Conservation (phyloP, 352 stramenopile genomes). For the Globisporangium irregulare region DNA sequence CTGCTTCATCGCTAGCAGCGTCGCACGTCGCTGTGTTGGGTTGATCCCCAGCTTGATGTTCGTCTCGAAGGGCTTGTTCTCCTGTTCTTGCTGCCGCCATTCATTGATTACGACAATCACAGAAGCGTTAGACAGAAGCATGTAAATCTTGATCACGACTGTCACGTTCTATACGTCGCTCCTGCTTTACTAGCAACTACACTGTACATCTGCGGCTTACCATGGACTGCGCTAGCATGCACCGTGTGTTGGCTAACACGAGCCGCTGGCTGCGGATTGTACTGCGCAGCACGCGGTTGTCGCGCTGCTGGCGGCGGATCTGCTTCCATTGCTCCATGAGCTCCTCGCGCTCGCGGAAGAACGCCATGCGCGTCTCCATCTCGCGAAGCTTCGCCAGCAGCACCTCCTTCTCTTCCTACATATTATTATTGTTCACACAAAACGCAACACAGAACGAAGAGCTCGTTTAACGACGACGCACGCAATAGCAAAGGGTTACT, state of each 20-base stretch:
- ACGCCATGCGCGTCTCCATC: conserved; percentile 27
- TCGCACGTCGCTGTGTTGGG: conserved; percentile 22
- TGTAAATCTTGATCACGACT: background rate
- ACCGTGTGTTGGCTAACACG: conserved; percentile 34
- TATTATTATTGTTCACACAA: background rate
- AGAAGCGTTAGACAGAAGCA: background rate
- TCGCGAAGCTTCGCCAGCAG: conserved; percentile 26
- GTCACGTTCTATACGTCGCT: too few species aligned
- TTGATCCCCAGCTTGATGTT: conserved; percentile 31
- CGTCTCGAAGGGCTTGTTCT: conserved; percentile 30
- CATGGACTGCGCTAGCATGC: conserved; percentile 33
- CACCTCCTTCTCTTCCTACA: conserved; percentile 34
- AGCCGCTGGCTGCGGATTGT: conserved; percentile 37
- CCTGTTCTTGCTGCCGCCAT: conserved; percentile 22
- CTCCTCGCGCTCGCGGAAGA: conserved; percentile 21
- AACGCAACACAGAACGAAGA: too few species aligned
- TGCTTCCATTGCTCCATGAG: conserved; percentile 25
- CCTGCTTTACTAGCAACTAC: background rate
- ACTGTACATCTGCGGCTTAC: conserved; percentile 9
- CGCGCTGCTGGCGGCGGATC: conserved; percentile 20
- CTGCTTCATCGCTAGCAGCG: conserved; percentile 33
- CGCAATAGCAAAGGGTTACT: background rate
- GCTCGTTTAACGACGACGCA: background rate
- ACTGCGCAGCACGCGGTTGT: conserved; percentile 28
- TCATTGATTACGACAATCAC: background rate